Evolutionary conservation across 1,284 basidiomycete species (phyloP), one percentile per base, ranked within the genome.

Genomic region (Fistulina hepatica): DNA sequence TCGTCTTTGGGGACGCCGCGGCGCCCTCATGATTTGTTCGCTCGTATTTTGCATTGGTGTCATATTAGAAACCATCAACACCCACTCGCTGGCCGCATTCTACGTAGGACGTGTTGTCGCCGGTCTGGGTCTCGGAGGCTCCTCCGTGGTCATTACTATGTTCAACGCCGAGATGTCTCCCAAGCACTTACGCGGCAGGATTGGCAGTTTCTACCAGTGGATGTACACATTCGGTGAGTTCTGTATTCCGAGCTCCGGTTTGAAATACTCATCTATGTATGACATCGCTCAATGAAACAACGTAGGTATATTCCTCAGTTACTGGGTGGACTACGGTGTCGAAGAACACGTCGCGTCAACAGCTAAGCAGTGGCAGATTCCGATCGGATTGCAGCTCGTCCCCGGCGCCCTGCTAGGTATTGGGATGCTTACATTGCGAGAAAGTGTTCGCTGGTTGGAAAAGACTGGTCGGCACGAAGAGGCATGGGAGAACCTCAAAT

Each of bases 61-160:
- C n/a, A 7, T 42, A 25, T n/a, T 42, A 17, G 36, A 42, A 33
- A 42, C 41, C 6, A 39, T 42, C 33, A 42, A 39, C 41, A 39
- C 41, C 12, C 41, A 42, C 24, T 37, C 34, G 17, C 41, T 42
- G 12, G 19, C 37, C n/a, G 41, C 27, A 3, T 42, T 42, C 26
- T 42, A 42, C n/a, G 33, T 42, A 5, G 41, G 41, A 12, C 25
- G 41, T 15, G 36, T 42, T 33, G 26, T 42, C 13, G 10, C 41
- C 16, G 41, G 41, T n/a, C 30, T 42, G 5, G 41, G 41, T 5
- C 41, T 42, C 21, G 41, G 41, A 12, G 41, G 41, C 2, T 42
- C 41, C n/a, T 37, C 34, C 21, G 41, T 42, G 21, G 39, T 42
- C 21, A 37, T 42, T 17, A 38, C 34, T 23, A 39, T 42, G 37